A percentile compares a stretch with the other conserved stretches of the same genome.
Evolutionary conservation across 2,329 filamentous ascomycete genomes (phyloP).

Genomic region (Paecilomyces fulvus): DNA sequence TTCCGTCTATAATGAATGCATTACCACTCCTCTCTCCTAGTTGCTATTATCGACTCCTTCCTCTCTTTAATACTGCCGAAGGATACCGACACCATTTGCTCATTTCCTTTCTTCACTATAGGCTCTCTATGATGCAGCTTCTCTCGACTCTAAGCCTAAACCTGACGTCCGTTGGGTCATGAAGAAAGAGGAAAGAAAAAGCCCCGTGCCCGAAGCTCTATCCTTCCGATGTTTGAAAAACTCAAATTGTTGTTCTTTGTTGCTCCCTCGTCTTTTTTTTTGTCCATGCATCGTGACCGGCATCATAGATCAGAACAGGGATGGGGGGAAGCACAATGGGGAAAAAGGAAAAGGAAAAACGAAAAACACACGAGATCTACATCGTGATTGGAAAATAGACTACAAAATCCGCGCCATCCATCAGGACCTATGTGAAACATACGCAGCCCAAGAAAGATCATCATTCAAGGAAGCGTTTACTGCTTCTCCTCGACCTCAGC

Average conservation of each 20-base stretch:
- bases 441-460: constrained; percentile 1
- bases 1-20: not conserved
- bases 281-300: constrained; percentile 1
- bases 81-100: not conserved
- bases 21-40: not conserved
- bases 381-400: constrained; percentile 1
- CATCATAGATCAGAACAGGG: not conserved
- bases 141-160: not conserved
- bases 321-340: not conserved
- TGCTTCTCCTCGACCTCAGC: constrained; percentile 31
- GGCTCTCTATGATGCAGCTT: not conserved
- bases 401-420: not conserved
- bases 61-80: not conserved
- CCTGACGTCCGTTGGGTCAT: not conserved
- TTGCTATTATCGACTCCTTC: not conserved
- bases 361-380: constrained; percentile 2
- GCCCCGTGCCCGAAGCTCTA: not conserved
- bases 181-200: not conserved
- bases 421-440: not conserved
- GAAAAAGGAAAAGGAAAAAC: not conserved
- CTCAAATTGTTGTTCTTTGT: not conserved
- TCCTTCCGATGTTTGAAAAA: not conserved
- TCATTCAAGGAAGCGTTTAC: constrained; percentile 4
- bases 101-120: not conserved
- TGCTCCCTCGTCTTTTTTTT: not conserved